Evolutionary conservation across 75 land plant genomes (phyloP).

Genomic region (Cupressus sempervirens): DNA sequence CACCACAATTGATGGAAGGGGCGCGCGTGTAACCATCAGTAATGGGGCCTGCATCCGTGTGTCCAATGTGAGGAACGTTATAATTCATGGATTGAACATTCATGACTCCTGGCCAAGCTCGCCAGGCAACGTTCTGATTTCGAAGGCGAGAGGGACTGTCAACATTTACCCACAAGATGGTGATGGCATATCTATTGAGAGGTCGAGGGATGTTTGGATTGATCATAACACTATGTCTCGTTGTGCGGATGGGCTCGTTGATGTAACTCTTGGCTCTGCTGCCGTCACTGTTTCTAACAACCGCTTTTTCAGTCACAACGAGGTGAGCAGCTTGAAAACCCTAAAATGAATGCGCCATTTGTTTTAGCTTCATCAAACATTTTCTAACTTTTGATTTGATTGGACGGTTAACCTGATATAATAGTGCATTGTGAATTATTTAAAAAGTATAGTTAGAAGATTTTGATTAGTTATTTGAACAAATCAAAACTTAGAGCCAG

Average conservation of each 20-base stretch:
- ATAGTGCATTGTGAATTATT: too few relatives aligned
- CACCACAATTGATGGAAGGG: conserved; percentile 39
- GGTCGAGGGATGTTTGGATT: conserved; percentile 49
- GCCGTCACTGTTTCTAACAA: conserved; percentile 69
- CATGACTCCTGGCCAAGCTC: conserved; percentile 17
- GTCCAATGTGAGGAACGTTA: conserved; percentile 24
- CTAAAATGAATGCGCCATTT: too few relatives aligned
- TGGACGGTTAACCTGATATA: too few relatives aligned
- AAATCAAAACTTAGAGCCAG: too few relatives aligned
- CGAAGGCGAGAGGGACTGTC: background rate
- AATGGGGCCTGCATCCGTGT: conserved; percentile 29
- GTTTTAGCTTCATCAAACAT: too few relatives aligned
- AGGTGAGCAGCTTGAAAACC: conserved; percentile 30
- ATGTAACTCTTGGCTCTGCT: conserved; percentile 57
- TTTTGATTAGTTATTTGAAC: too few relatives aligned
- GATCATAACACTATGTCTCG: conserved; percentile 24
- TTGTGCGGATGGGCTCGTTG: conserved; percentile 46
- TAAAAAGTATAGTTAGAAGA: too few relatives aligned
- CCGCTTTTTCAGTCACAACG: conserved; percentile 52
- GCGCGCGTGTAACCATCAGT: conserved; percentile 22
- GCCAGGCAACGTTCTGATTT: background rate
- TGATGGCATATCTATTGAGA: conserved; percentile 50
- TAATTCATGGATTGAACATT: conserved; percentile 27
- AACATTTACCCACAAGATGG: conserved; percentile 23
- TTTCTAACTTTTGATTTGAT: too few relatives aligned